Base-by-base conservation (phyloP, 208 protist species). In the Zelonia costaricensis region DNA sequence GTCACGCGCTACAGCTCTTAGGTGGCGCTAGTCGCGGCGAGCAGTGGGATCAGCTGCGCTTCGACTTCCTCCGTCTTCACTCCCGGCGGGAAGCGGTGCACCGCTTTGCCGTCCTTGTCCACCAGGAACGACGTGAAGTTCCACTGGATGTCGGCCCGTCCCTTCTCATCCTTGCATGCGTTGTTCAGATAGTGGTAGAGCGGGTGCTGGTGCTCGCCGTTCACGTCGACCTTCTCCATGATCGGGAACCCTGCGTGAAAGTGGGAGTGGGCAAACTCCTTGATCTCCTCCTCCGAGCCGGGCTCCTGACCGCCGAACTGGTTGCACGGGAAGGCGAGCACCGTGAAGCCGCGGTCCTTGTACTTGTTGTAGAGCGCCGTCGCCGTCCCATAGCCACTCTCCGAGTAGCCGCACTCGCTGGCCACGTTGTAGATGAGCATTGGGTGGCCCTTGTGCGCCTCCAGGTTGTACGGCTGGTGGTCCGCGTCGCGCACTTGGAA, bases 91-190 rank as follows among this genome's bases (percentile, higher is more conserved):
- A 88, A 95, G 48, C 89, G 85, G 20, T 62, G 39, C 45, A 91
- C 78, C 10, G 84, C 71, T 8, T 80, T 46, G 23, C 89, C 89
- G 30, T 92, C 71, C 36, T 69, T 60, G 56, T 95, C 78, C 49
- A 91, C 74, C 33, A 97, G 67, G 59, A 98, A 98, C 25, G 89
- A 95, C 13, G 92, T 95, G 72, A 97, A 98, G 76, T 98, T 98
- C 93, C 95, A 97, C 76, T 94, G 97, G 38, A 98, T 81, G 2
- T 76, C 57, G 10, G 74, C 80, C 25, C 59, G 78, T 13, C 84
- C 83, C 4, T 88, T 42, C 13, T 80, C 40, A 23, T 90, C 92
- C 52, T 8, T 60, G n/a, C 71, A 39, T 16, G 68, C 39, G 27
- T 79, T 51, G 70, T 97, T 94, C 40, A 97, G 60, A 53, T 83